Evolutionary conservation across 225 moss, liverwort and hornwort species (phyloP).

Genomic region (Antitrichia curtipendula): DNA sequence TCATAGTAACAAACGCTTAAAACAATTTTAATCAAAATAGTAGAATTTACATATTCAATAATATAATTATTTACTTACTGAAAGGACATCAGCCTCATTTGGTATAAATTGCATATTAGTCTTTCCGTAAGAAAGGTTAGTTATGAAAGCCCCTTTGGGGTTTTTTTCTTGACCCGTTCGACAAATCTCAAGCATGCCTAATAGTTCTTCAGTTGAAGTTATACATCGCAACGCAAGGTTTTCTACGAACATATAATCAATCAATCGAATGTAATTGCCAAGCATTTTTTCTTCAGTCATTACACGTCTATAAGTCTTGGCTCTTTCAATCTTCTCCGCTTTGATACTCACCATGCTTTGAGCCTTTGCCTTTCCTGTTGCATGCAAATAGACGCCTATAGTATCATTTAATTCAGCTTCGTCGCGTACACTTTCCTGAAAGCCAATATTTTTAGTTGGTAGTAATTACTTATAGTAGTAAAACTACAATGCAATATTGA

Average conservation of each 20-base stretch:
- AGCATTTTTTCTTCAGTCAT: neutral
- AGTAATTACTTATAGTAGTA: rapidly evolving
- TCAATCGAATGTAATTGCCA: neutral
- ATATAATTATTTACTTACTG: neutral
- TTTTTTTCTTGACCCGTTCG: neutral
- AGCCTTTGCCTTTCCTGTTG: neutral
- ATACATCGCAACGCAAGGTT: neutral
- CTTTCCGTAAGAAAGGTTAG: neutral
- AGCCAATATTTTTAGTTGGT: neutral
- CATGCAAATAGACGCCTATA: neutral
- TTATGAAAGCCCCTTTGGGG: neutral
- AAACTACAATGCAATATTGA: too few species aligned
- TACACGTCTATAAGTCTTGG: neutral
- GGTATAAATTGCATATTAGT: neutral
- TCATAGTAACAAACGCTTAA: neutral
- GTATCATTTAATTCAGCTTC: neutral
- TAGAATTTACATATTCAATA: neutral
- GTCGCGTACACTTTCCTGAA: neutral
- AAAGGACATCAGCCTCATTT: neutral
- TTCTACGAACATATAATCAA: neutral
- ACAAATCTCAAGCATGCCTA: neutral
- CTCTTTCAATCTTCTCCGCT: neutral
- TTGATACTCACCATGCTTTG: neutral
- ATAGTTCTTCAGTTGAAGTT: neutral
- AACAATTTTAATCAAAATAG: neutral